Conservation (phyloP, 495 filamentous ascomycete species). For the Chaetomium fimeti region DNA sequence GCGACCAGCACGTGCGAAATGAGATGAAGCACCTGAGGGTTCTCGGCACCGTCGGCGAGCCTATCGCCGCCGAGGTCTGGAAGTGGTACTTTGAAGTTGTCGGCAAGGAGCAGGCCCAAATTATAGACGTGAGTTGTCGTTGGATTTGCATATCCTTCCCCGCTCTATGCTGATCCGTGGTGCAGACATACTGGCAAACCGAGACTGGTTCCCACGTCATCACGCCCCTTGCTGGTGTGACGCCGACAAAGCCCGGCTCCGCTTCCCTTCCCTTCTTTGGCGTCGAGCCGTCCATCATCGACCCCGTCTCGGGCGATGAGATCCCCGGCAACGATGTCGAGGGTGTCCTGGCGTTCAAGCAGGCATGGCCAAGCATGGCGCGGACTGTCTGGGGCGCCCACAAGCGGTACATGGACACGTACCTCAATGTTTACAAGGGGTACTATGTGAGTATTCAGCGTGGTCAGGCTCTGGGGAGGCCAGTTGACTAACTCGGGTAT, state of each 20-base stretch:
- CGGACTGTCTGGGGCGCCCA: slow-evolving; percentile 97
- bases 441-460: slow-evolving; percentile 73
- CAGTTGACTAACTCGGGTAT: slow-evolving; percentile 34
- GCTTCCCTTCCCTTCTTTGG: slow-evolving; percentile 92
- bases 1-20: slow-evolving; percentile 83
- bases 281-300: slow-evolving; percentile 96
- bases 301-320: slow-evolving; percentile 92
- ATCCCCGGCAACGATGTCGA: slow-evolving; percentile 96
- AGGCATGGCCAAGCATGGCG: slow-evolving; percentile 98
- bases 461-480: neutral
- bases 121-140: slow-evolving; percentile 77
- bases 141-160: neutral
- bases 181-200: slow-evolving; percentile 99
- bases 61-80: slow-evolving; percentile 98
- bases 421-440: slow-evolving; percentile 95
- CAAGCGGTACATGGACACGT: slow-evolving; percentile 98
- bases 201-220: slow-evolving; percentile 96
- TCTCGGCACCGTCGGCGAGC: slow-evolving; percentile 95
- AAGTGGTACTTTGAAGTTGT: slow-evolving; percentile 99
- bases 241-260: slow-evolving; percentile 74
- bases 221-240: slow-evolving; percentile 70
- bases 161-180: slow-evolving; percentile 10
- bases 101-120: slow-evolving; percentile 87
- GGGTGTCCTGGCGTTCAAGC: slow-evolving; percentile 96
- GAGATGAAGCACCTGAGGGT: slow-evolving; percentile 87